phyloP scores from a whole-genome alignment of 768 basidiomycete genomes.

The Trametes cinnabarina region DNA sequence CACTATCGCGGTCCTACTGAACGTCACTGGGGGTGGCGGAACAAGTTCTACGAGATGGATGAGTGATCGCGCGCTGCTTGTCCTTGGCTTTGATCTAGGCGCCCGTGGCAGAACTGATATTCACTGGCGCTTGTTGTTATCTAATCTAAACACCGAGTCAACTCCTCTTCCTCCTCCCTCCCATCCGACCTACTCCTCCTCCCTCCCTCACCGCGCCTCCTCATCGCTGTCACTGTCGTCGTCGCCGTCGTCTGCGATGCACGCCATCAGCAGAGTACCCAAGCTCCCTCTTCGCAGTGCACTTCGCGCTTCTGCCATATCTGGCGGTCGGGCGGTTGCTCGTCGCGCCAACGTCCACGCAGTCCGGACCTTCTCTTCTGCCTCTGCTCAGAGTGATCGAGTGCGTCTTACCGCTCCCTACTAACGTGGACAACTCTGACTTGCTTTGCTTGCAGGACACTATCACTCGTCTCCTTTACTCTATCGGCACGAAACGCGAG shows the following conservation, averaged over 20 bases:
- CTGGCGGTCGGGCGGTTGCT: conserved; percentile 41
- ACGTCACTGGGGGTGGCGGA: too few relatives aligned
- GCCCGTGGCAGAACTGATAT: conserved; percentile 1
- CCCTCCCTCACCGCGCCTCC: neutral
- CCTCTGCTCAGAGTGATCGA: conserved; percentile 72
- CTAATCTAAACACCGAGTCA: neutral
- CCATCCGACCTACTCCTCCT: neutral
- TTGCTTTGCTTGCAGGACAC: conserved; percentile 65
- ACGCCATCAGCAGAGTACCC: conserved; percentile 27
- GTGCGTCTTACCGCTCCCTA: conserved; percentile 39
- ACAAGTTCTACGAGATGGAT: neutral
- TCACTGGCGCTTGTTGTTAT: neutral
- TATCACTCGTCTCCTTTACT: conserved; percentile 93
- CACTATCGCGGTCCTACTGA: too few relatives aligned
- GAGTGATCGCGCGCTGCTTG: neutral
- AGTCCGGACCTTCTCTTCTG: conserved; percentile 36
- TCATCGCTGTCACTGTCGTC: neutral
- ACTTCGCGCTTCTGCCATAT: conserved; percentile 48
- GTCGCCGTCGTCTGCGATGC: conserved; percentile 25
- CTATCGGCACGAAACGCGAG: conserved; percentile 94
- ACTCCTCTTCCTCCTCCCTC: neutral
- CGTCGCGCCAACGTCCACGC: conserved; percentile 5
- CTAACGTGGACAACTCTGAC: neutral
- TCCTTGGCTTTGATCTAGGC: conserved; percentile 2
- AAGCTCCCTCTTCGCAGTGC: conserved; percentile 19